Evolutionary conservation across 352 stramenopile species (phyloP).

Genomic region (Phytophthora megakarya): DNA sequence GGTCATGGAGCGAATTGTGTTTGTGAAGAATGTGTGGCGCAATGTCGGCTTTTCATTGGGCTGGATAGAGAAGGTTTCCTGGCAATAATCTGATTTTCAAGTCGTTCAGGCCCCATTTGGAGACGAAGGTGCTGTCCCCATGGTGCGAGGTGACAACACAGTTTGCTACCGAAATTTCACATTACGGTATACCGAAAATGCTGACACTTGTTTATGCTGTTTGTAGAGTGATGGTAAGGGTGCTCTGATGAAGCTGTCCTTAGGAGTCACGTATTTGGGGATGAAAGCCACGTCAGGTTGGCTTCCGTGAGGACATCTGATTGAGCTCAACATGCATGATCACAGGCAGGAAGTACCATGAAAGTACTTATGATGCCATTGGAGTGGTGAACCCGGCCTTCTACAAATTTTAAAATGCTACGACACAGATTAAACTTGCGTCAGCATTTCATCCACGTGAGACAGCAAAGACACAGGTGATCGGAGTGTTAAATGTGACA

Average conservation of each 20-base stretch:
- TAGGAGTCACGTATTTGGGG: background rate
- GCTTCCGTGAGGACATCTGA: background rate
- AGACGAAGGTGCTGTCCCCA: background rate
- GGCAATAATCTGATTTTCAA: background rate
- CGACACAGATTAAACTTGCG: background rate
- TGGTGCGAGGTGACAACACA: background rate
- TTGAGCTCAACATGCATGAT: background rate
- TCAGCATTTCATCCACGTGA: background rate
- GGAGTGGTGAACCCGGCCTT: constrained; percentile 5
- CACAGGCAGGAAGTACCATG: background rate
- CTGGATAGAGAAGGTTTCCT: background rate
- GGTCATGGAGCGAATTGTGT: background rate
- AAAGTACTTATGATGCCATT: background rate
- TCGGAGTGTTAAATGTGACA: background rate
- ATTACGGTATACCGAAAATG: background rate
- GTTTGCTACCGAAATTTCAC: background rate
- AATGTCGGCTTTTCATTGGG: background rate
- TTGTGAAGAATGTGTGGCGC: background rate
- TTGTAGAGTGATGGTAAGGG: background rate
- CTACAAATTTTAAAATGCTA: background rate
- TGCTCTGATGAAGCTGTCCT: background rate
- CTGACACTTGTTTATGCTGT: background rate
- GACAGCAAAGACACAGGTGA: background rate
- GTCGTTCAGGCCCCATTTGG: background rate
- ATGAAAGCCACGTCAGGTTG: background rate